These are phyloP conservation scores for Psophocarpus tetragonolobus DNA, from an alignment of 306 rosid genomes.

Conservation along the genomic window DNA sequence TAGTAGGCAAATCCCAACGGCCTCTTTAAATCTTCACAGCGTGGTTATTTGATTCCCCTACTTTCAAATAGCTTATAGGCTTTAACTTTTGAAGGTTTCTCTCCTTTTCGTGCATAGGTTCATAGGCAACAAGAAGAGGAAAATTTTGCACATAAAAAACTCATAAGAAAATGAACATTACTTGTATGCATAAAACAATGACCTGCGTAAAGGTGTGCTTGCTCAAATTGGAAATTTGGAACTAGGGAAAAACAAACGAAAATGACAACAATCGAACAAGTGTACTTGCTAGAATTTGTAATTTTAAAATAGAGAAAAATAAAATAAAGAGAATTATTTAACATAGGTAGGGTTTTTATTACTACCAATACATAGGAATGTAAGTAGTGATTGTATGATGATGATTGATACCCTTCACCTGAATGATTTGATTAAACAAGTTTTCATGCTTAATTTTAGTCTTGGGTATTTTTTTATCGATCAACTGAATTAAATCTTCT, in stretches of 20 bases:
- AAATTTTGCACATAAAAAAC: not conserved
- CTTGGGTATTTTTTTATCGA: no score
- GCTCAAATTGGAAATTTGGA: not conserved
- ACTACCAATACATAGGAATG: not conserved
- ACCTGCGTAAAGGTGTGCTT: not conserved
- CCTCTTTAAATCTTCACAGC: not conserved
- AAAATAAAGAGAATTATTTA: not conserved
- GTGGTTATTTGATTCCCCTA: slow-evolving; percentile 25
- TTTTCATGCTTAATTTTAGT: not conserved
- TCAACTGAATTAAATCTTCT: no score
- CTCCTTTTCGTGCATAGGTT: slow-evolving; percentile 11
- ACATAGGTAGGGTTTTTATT: not conserved
- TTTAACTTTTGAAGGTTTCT: slow-evolving; percentile 17
- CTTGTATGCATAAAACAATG: not conserved
- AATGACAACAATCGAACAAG: slow-evolving; percentile 7
- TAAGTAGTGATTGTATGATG: not conserved
- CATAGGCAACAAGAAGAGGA: slow-evolving; percentile 12
- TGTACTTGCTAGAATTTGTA: not conserved
- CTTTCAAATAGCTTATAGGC: slow-evolving; percentile 6
- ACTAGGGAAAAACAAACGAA: slow-evolving; percentile 6
- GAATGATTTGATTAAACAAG: not conserved
- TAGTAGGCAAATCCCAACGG: not conserved
- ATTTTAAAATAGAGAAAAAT: not conserved
- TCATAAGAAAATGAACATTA: slow-evolving; percentile 1
- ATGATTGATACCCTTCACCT: not conserved